Percentiles rank a stretch among this genome's conserved stretches.
Evolutionary conservation across 2,329 filamentous ascomycete species (phyloP).

Genomic region (Dactylonectria estremocensis): DNA sequence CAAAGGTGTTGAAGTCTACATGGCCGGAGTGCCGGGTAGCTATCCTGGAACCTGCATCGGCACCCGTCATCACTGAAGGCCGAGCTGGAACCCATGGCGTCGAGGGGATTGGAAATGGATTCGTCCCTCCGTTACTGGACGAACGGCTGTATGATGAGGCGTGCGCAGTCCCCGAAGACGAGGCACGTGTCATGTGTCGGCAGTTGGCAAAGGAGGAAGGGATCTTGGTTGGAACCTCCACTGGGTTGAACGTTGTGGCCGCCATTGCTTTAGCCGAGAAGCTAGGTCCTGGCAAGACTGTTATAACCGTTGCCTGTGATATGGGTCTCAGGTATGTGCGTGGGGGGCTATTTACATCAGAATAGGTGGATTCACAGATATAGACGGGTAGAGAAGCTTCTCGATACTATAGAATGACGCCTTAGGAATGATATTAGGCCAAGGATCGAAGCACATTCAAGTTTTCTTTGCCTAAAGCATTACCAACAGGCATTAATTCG

Average conservation of each 20-base stretch:
- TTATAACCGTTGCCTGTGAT: constrained; percentile 22
- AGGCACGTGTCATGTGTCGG: constrained; percentile 6
- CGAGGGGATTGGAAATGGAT: constrained; percentile 6
- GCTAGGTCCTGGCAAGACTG: constrained; percentile 14
- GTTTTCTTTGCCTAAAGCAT: no score
- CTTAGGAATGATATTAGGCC: no score
- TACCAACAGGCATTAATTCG: no score
- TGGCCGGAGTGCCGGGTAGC: neutral
- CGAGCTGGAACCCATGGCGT: constrained; percentile 3
- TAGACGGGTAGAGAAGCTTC: no score
- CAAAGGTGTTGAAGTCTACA: neutral
- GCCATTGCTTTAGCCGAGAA: constrained; percentile 5
- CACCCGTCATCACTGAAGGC: constrained; percentile 7
- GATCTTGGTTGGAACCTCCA: neutral
- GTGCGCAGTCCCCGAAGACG: neutral
- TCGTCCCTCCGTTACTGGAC: constrained; percentile 3
- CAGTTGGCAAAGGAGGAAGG: constrained; percentile 11
- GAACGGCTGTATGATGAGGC: neutral
- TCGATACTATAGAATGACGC: no score
- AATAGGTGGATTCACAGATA: no score
- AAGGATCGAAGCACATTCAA: no score
- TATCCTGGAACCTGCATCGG: constrained; percentile 5
- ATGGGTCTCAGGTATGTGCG: constrained; percentile 17
- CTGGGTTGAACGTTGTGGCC: constrained; percentile 14
- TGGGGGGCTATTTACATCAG: neutral